These are phyloP conservation scores for Yamadazyma endophytica DNA, from an alignment of 805 yeast genomes.

Conservation along the genomic window DNA sequence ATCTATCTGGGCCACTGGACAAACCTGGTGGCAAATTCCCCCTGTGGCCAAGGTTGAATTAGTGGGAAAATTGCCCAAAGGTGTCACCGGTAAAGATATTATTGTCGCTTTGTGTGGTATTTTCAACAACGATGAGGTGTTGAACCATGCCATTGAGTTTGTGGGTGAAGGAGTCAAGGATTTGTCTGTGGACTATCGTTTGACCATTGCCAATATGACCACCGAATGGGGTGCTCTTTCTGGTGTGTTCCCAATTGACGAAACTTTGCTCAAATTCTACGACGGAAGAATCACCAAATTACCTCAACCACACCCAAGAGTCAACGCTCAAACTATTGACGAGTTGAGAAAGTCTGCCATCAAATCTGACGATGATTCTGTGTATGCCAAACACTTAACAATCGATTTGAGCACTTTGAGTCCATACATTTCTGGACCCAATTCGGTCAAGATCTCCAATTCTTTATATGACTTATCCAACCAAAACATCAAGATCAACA, in stretches of 20 bases:
- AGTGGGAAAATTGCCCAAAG: conserved; percentile 73
- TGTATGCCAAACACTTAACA: conserved; percentile 81
- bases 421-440: conserved; percentile 94
- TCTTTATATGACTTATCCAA: conserved; percentile 70
- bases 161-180: conserved; percentile 73
- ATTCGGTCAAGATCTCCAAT: conserved; percentile 88
- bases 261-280: conserved; percentile 74
- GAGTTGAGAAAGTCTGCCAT: conserved; percentile 40
- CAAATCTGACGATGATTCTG: conserved; percentile 70
- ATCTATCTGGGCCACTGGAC: conserved; percentile 98
- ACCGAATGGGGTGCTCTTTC: conserved; percentile 99
- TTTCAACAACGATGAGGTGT: conserved; percentile 87
- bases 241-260: conserved; percentile 96
- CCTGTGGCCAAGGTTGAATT: conserved; percentile 95
- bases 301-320: conserved; percentile 79
- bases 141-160: conserved; percentile 92
- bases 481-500: conserved; percentile 74
- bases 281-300: conserved; percentile 53
- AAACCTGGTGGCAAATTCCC: conserved; percentile 99
- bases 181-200: conserved; percentile 74
- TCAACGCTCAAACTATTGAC: conserved; percentile 59
- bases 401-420: conserved; percentile 77
- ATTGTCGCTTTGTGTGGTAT: conserved; percentile 94
- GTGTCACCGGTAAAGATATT: conserved; percentile 94
- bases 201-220: conserved; percentile 95